Evolutionary conservation across 805 yeast species (phyloP).

Genomic region (Torulaspora delbrueckii): DNA sequence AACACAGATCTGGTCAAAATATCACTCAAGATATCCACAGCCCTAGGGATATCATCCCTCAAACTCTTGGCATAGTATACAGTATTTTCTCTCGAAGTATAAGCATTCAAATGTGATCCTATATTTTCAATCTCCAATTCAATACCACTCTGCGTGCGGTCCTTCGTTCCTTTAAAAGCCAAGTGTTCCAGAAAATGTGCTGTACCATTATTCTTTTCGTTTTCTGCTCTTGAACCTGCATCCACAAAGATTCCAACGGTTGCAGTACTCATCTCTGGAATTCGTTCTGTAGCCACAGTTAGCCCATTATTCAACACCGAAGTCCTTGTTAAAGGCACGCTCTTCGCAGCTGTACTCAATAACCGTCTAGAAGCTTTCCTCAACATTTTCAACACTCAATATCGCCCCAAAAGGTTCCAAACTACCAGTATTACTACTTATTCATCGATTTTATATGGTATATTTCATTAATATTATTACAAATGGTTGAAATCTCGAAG

Average conservation of each 20-base stretch:
- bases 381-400: not conserved
- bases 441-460: not conserved
- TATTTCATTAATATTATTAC: no score
- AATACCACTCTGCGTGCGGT: constrained; percentile 71
- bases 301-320: constrained; percentile 84
- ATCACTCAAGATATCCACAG: constrained; percentile 85
- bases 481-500: no score
- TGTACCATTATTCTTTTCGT: constrained; percentile 77
- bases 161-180: constrained; percentile 90
- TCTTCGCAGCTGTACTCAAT: constrained; percentile 1
- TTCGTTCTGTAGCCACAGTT: constrained; percentile 85
- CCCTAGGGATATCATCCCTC: constrained; percentile 70
- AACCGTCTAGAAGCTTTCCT: constrained; percentile 1
- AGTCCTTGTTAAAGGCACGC: constrained; percentile 50
- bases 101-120: constrained; percentile 97
- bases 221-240: constrained; percentile 97
- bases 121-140: constrained; percentile 93
- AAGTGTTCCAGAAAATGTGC: constrained; percentile 97
- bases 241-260: constrained; percentile 98
- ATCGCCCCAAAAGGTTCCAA: not conserved
- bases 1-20: constrained; percentile 81
- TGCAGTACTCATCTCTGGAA: constrained; percentile 88
- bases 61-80: constrained; percentile 92
- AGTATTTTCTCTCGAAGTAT: constrained; percentile 95
- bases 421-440: not conserved